A percentile compares a stretch with the other conserved stretches of the same genome.
These are phyloP conservation scores for Teratosphaeria zuluensis DNA, from an alignment of 2,329 filamentous ascomycete species.

Conservation along the genomic window DNA sequence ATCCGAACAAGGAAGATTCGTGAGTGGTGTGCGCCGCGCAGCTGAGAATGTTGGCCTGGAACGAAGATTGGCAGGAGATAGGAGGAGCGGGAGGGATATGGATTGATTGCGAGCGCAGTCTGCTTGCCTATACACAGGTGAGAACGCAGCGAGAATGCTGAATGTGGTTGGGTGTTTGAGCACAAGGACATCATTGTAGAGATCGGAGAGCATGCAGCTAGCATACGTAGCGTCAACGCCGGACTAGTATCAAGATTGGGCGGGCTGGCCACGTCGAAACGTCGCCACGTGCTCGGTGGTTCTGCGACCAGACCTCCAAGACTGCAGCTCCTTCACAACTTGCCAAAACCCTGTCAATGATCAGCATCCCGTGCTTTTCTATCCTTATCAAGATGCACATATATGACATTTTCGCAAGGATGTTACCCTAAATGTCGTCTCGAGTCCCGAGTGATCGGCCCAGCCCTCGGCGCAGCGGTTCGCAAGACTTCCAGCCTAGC, in stretches of 20 bases:
- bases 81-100: background rate
- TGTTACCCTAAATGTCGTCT: background rate
- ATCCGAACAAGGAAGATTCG: slow-evolving; percentile 27
- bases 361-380: background rate
- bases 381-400: background rate
- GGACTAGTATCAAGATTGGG: background rate
- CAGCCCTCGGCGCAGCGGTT: background rate
- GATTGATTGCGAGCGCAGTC: background rate
- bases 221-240: no score
- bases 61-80: slow-evolving; percentile 15
- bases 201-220: background rate
- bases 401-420: background rate
- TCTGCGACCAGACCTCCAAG: background rate
- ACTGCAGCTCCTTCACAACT: background rate
- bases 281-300: background rate
- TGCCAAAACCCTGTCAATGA: background rate
- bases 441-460: background rate
- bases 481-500: background rate
- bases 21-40: slow-evolving; percentile 23
- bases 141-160: background rate
- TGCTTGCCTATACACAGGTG: background rate
- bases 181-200: background rate
- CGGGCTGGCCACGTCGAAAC: background rate
- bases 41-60: slow-evolving; percentile 23
- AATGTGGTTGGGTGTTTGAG: background rate